Base-by-base conservation (phyloP, 1,284 basidiomycete species). In the Pterulicium gracile region DNA sequence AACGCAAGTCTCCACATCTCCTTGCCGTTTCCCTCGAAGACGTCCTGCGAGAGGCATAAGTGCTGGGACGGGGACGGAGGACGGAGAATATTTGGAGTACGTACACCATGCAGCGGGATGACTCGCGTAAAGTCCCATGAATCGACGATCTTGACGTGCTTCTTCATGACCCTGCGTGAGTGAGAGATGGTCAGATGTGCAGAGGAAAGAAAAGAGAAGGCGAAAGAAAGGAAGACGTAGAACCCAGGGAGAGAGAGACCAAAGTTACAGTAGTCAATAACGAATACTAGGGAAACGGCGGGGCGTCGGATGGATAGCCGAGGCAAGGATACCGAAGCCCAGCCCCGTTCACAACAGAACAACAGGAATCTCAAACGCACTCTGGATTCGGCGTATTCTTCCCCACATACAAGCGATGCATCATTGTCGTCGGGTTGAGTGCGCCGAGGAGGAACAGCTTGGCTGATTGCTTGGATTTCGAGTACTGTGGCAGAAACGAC, bases 71-170 rank as follows among this genome's bases (percentile, higher is more conserved):
- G 12, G 2, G 10, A 23, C 39, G 50, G 20, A 22, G 55, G 24
- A 58, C 44, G 36, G 45, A 20, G 17, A 12, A 24, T 20, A 17
- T 15, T 15, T 19, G 1, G 34, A 42, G 24, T 45, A 61, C 76
- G 56, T 58, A 86, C 83, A n/a, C 88, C 94, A 61, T 96, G 94
- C 57, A 91, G 95, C 42, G 90, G 90, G 49, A 97, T 90, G 57
- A 98, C 86, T 40, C 87, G 71, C 22, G 87, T 77, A 60, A 92
- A 94, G 55, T 94, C 82, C 90, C 91, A 94, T 1, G 64, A 71
- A 1, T 79, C 72, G 2, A 94, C 88, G 1, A 70, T 80, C 54
- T 72, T 76, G 2, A 75, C 81, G 55, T 89, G 79, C 21, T 75
- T 72, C 46, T 69, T 73, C 85, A 90, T 88, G 3, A 76, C 78